Evolutionary conservation across 208 protist genomes (phyloP).

Genomic region (Trypanosoma boissoni): DNA sequence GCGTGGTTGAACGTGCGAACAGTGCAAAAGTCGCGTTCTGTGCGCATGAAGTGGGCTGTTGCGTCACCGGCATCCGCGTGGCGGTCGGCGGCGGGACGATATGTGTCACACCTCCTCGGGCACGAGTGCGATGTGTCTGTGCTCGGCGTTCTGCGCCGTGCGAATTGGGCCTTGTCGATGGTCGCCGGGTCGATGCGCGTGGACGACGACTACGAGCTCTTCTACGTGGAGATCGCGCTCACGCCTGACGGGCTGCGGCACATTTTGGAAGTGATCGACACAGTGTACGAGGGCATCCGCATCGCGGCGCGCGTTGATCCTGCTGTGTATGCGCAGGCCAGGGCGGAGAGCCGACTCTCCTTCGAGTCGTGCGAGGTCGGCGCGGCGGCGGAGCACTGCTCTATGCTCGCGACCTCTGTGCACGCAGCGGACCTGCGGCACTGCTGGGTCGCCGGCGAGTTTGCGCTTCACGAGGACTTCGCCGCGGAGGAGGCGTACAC

Average conservation of each 20-base stretch:
- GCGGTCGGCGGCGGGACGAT: slow-evolving; percentile 56
- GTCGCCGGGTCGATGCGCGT: slow-evolving; percentile 47
- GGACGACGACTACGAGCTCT: slow-evolving; percentile 61
- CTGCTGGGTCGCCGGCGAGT: slow-evolving; percentile 35
- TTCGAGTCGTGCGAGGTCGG: slow-evolving; percentile 58
- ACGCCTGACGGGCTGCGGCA: slow-evolving; percentile 52
- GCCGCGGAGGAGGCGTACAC: slow-evolving; percentile 35
- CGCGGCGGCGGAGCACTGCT: slow-evolving; percentile 37
- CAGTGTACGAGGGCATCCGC: slow-evolving; percentile 67
- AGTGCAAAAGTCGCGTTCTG: slow-evolving; percentile 41
- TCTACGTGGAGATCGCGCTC: slow-evolving; percentile 47
- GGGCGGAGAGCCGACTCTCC: slow-evolving; percentile 38
- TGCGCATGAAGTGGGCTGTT: slow-evolving; percentile 66
- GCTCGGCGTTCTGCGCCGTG: slow-evolving; percentile 76
- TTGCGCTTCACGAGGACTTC: slow-evolving; percentile 60
- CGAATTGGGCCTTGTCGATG: slow-evolving; percentile 65
- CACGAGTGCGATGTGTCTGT: slow-evolving; percentile 92
- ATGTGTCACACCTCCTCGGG: slow-evolving; percentile 89
- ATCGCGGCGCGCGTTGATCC: slow-evolving; percentile 45
- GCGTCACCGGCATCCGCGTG: slow-evolving; percentile 37
- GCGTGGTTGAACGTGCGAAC: slow-evolving; percentile 65
- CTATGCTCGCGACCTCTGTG: slow-evolving; percentile 35
- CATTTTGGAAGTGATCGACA: slow-evolving; percentile 47
- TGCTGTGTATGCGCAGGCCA: slow-evolving; percentile 58
- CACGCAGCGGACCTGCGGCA: slow-evolving; percentile 44